Base-by-base conservation (phyloP, 257 asterid genomes). In the Petunia secreta region DNA sequence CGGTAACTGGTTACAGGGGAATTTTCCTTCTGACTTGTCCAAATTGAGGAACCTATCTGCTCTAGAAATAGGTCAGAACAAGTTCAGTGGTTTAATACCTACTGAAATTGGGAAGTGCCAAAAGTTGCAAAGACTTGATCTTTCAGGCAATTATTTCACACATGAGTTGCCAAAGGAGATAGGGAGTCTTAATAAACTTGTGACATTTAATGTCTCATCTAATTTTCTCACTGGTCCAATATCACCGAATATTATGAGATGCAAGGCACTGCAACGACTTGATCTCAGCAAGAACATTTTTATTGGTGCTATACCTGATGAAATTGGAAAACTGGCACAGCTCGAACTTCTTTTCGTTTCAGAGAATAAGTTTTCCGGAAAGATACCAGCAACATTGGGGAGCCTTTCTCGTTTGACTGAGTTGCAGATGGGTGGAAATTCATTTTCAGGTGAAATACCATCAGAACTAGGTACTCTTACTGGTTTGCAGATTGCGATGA, bases 361-460 rank as follows among this genome's bases (percentile, higher is more conserved):
- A 0, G 90, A 90, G 40, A 95, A 95, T 67, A 80, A 75, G 87
- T 84, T 95, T 40, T 87, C 92, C 1, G 97, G 98, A 54, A 75
- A 69, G 43, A 90, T 95, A 54, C 98, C 98, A 1, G 87, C 80
- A 34, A 97, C 88, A 74, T 63, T 93, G 75, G 97, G 98, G 16
- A 88, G 87, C 10, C 88, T 92, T 13, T 86, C 95, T 15, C 98
- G 86, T 82, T 80, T 95, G 88, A 91, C 90, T 5, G 98, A 91
- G 67, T 89, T 95, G 78, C 98, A 91, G 77, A 92, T 95, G 94
- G 98, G 98, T 54, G 93, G 91, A n/a, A 95, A 95, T 67, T 79
- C 66, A 7, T 82, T 91, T 64, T 89, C 95, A 0, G 97, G 98
- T 46, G 87, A 82, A 63, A 93, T 95, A 78, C 98, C 98, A 3